Evolutionary conservation across 164 flowering plant genomes (phyloP).

Genomic region (grape (Vitis vinifera)): DNA sequence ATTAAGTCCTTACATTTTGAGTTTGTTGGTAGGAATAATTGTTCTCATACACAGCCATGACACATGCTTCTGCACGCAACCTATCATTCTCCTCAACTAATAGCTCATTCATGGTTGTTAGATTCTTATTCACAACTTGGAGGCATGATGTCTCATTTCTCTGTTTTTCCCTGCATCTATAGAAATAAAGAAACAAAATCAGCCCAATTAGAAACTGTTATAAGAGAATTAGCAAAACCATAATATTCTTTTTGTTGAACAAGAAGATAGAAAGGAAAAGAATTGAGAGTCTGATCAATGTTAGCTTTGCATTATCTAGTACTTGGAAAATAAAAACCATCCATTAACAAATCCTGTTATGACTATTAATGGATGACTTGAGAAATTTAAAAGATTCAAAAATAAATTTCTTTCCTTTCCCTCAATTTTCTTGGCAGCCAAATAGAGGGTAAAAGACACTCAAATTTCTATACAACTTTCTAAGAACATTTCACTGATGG

Average conservation of each 20-base stretch:
- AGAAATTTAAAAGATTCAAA: background rate
- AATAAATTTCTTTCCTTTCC: background rate
- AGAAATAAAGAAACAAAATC: background rate
- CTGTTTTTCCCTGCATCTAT: slow-evolving; percentile 67
- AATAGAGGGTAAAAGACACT: background rate
- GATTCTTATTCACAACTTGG: slow-evolving; percentile 62
- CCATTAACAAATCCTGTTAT: background rate
- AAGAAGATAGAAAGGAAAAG: background rate
- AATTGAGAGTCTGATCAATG: too few species aligned
- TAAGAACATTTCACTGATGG: background rate
- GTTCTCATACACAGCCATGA: slow-evolving; percentile 64
- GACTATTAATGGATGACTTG: background rate
- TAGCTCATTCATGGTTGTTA: slow-evolving; percentile 61
- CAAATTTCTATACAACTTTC: background rate
- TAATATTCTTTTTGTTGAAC: too few species aligned
- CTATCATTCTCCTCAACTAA: slow-evolving; percentile 73
- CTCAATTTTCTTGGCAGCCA: background rate
- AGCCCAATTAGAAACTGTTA: background rate
- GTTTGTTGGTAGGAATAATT: slow-evolving; percentile 59
- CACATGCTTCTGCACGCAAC: slow-evolving; percentile 59
- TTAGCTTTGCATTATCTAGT: too few species aligned
- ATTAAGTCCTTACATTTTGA: slow-evolving; percentile 36
- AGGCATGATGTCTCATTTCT: slow-evolving; percentile 61
- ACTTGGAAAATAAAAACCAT: background rate
- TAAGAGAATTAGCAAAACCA: background rate